These are phyloP conservation scores for Ramalina intermedia DNA, from an alignment of 495 filamentous ascomycete species.

Conservation along the genomic window DNA sequence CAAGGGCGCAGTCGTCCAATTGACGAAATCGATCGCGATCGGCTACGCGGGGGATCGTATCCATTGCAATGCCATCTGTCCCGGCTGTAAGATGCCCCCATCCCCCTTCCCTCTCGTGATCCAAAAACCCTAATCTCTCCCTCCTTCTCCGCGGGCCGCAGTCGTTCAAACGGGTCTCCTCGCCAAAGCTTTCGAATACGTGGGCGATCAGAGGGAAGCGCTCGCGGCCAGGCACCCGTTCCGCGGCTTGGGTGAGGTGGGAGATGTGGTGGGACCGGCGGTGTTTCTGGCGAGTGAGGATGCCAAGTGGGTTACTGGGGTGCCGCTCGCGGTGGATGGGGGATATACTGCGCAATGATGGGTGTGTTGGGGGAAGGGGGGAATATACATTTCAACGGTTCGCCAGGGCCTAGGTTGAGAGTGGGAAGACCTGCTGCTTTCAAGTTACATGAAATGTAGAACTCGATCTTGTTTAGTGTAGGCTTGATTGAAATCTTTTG, in stretches of 20 bases:
- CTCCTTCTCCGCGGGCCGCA: not conserved
- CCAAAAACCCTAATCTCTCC: no score
- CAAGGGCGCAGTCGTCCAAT: constrained; percentile 34
- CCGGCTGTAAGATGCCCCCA: constrained; percentile 31
- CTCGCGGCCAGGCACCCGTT: constrained; percentile 14
- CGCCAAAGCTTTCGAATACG: not conserved
- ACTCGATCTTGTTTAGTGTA: no score
- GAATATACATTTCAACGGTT: no score
- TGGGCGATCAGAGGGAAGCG: not conserved
- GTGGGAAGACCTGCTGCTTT: no score
- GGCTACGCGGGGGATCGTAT: constrained; percentile 37
- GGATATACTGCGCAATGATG: constrained; percentile 21
- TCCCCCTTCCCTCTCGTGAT: no score
- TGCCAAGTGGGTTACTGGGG: constrained; percentile 30
- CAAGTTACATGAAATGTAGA: no score
- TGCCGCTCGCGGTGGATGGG: constrained; percentile 32
- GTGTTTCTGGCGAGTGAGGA: constrained; percentile 38
- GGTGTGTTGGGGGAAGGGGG: not conserved
- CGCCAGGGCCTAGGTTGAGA: no score
- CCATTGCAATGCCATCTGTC: constrained; percentile 39
- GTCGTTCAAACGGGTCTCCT: not conserved
- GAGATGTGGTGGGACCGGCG: constrained; percentile 32
- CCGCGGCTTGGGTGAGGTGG: constrained; percentile 24
- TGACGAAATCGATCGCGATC: constrained; percentile 33
- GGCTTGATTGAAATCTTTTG: no score